A percentile compares a stretch with the other conserved stretches of the same genome.
Evolutionary conservation across 495 filamentous ascomycete genomes (phyloP).

Genomic region (Lichina pygmaea): DNA sequence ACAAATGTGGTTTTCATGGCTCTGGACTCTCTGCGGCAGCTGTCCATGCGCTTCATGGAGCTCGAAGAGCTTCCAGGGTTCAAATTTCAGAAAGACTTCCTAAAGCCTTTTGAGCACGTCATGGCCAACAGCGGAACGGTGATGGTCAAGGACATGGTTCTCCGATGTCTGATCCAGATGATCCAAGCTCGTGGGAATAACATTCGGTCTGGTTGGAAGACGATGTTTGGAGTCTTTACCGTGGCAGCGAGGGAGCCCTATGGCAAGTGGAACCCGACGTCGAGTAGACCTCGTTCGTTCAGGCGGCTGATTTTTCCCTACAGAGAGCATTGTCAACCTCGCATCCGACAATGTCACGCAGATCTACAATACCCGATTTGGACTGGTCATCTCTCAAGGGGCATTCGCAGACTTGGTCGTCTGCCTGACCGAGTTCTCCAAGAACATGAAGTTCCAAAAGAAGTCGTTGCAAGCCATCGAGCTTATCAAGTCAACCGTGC

Average conservation of each 20-base stretch:
- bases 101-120: slow-evolving; percentile 94
- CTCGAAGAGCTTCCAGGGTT: slow-evolving; percentile 93
- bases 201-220: slow-evolving; percentile 92
- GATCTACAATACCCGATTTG: slow-evolving; percentile 93
- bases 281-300: slow-evolving; percentile 4
- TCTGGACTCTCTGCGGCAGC: slow-evolving; percentile 73
- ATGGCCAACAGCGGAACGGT: slow-evolving; percentile 77
- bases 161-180: slow-evolving; percentile 96
- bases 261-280: slow-evolving; percentile 16
- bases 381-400: slow-evolving; percentile 83
- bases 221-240: slow-evolving; percentile 97
- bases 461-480: slow-evolving; percentile 94
- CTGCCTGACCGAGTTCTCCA: slow-evolving; percentile 91
- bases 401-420: slow-evolving; percentile 92
- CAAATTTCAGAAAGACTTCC: slow-evolving; percentile 98
- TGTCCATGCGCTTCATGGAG: slow-evolving; percentile 97
- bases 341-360: slow-evolving; percentile 93
- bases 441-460: slow-evolving; percentile 94
- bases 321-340: slow-evolving; percentile 83
- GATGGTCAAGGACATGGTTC: slow-evolving; percentile 89
- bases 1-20: slow-evolving; percentile 93
- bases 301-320: slow-evolving; percentile 1
- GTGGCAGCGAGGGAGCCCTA: slow-evolving; percentile 82
- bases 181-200: slow-evolving; percentile 88
- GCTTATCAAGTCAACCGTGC: slow-evolving; percentile 68